Evolutionary conservation across 352 stramenopile genomes (phyloP), one percentile per base, ranked within the genome.

Genomic region (Globisporangium perplexum): DNA sequence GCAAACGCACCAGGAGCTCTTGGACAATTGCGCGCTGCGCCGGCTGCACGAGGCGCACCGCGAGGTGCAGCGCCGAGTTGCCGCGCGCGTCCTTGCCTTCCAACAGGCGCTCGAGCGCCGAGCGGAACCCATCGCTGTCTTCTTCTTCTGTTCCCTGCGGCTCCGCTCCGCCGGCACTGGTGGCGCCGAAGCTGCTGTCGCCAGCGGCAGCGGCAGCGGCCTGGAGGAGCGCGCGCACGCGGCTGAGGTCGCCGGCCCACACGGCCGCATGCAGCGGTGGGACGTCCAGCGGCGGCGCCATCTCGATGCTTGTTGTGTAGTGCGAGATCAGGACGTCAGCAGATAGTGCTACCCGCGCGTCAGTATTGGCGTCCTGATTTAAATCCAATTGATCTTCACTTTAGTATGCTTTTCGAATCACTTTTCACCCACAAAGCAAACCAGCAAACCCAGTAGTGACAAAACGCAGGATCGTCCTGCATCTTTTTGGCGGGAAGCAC

Each of bases 51-150:
- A 88, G 52, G 26, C 83, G 79, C 43, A 85, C 59, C 17, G 83
- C 79, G 60, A 93, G 74, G 65, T 90, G 81, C 50, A 93, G 53
- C 31, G 77, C 71, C 31, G 83, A 82, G 65, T 90, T 88, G 35
- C 83, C 83, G 23, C 72, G 72, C 41, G 43, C 50, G 55, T 93
- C 83, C 47, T 74, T 79, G 23, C 55, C 59, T 47, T 88, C 74
- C 24, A 93, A 47, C 6, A 88, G 43, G 18, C 66, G 53, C 51
- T 72, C 67, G 20, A 74, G 41, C 44, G 28, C 36, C 24, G 23
- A 18, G 24, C 57, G 51, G 18, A n/a, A n/a, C n/a, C 26, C 43
- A 4, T 38, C 20, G 7, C 6, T 24, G 10, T 28, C 23, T 22
- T 23, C 38, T 8, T 43, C 38, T 11, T 15, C 18, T 22, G 22